Conservation (phyloP, 2,329 filamentous ascomycete species). For the Hymenoscyphus fructigenus region DNA sequence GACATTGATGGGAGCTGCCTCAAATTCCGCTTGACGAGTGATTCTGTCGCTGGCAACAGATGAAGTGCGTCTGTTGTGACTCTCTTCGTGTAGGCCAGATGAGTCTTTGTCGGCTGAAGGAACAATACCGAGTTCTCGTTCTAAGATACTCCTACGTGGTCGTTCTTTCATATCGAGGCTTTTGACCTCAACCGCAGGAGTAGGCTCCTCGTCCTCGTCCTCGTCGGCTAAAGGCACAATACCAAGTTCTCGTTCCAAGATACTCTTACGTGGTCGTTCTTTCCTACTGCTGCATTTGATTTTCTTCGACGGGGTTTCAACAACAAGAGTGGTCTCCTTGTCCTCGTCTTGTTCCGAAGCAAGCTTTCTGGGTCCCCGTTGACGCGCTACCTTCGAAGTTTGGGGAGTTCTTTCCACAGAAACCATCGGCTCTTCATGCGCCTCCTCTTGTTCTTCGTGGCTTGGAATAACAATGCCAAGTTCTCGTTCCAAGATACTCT, state of each 20-base stretch:
- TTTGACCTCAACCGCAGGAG: not conserved
- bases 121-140: constrained; percentile 5
- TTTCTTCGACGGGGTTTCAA: too few species aligned
- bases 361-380: too few species aligned
- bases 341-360: too few species aligned
- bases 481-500: not conserved
- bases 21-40: not conserved
- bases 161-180: not conserved
- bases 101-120: too few species aligned
- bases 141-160: not conserved
- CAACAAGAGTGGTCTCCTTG: too few species aligned
- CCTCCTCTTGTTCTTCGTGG: too few species aligned
- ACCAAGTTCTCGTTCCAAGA: constrained; percentile 3
- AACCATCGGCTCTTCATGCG: too few species aligned
- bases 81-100: not conserved
- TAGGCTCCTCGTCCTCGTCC: too few species aligned
- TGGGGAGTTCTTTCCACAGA: too few species aligned
- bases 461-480: not conserved
- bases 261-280: not conserved
- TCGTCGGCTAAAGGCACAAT: not conserved
- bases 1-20: not conserved
- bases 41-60: constrained; percentile 2
- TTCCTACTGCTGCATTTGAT: too few species aligned
- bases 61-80: constrained; percentile 1
- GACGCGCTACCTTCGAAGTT: too few species aligned